These are phyloP conservation scores for Ceratocystis destructans DNA, from an alignment of 2,329 filamentous ascomycete species.

Conservation along the genomic window DNA sequence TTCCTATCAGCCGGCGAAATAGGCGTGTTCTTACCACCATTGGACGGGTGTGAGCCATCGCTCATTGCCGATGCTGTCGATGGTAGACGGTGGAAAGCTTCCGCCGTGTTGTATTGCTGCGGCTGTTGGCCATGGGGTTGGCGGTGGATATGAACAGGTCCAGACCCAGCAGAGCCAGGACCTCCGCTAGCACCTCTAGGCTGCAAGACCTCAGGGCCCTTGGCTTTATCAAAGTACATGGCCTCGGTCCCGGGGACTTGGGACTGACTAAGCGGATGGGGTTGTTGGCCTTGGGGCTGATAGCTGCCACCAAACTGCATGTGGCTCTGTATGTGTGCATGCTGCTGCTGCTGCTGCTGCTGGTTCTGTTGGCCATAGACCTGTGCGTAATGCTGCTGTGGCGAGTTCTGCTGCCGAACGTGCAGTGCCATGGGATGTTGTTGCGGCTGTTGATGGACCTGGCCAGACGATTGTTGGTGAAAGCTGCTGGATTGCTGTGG, in stretches of 20 bases:
- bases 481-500: neutral
- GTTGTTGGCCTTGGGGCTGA: conserved; percentile 11
- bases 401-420: conserved; percentile 11
- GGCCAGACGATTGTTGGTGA: neutral
- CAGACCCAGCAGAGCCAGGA: too few species aligned
- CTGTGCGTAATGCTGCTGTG: conserved; percentile 15
- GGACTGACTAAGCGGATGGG: conserved; percentile 18
- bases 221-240: neutral
- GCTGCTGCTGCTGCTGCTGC: conserved; percentile 7
- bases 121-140: neutral
- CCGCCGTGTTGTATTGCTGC: conserved; percentile 4
- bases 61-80: conserved; percentile 33
- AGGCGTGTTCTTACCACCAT: conserved; percentile 34
- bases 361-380: conserved; percentile 11
- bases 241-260: conserved; percentile 11
- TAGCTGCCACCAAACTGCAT: conserved; percentile 13
- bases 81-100: conserved; percentile 28
- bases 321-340: neutral
- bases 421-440: conserved; percentile 5
- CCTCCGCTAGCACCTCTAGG: neutral
- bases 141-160: neutral
- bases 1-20: conserved; percentile 59
- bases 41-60: conserved; percentile 27
- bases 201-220: neutral
- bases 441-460: conserved; percentile 9